A percentile compares a stretch with the other conserved stretches of the same genome.
phyloP scores from a whole-genome alignment of 139 green algal genomes.

The Tetraselmis chui region DNA sequence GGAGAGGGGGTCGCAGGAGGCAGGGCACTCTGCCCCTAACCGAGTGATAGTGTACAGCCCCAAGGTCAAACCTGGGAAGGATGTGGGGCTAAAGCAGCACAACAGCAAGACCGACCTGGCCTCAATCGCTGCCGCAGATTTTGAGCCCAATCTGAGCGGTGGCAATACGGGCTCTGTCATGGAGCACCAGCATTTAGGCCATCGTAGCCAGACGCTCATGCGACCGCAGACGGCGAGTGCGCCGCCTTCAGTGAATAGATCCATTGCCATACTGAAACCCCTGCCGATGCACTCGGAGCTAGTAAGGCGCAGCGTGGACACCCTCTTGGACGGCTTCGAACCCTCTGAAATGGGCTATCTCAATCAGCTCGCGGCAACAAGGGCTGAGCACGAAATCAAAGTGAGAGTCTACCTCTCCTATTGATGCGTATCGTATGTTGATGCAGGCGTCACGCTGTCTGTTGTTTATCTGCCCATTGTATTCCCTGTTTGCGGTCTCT shows the following conservation, averaged over 20 bases:
- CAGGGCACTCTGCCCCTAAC: not conserved
- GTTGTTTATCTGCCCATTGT: no score
- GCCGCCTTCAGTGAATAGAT: not conserved
- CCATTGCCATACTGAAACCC: not conserved
- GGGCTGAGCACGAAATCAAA: not conserved
- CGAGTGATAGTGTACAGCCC: not conserved
- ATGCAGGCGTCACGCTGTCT: no score
- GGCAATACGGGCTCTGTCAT: not conserved
- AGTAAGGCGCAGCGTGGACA: not conserved
- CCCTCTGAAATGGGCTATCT: not conserved
- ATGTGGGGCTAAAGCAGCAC: not conserved
- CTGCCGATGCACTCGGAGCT: not conserved
- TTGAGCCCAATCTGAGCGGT: not conserved
- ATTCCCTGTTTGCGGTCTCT: no score
- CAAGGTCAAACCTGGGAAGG: not conserved
- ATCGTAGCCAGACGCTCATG: not conserved
- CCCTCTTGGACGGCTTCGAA: not conserved
- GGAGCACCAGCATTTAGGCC: not conserved
- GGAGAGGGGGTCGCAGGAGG: not conserved
- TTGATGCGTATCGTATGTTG: not conserved
- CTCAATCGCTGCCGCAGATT: not conserved
- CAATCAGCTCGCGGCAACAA: not conserved
- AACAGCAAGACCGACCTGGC: not conserved
- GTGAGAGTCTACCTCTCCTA: not conserved
- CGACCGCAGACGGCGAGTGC: not conserved